A percentile compares a stretch with the other conserved stretches of the same genome.
Evolutionary conservation across 768 basidiomycete genomes (phyloP).

Genomic region (Mycena capillaripes): DNA sequence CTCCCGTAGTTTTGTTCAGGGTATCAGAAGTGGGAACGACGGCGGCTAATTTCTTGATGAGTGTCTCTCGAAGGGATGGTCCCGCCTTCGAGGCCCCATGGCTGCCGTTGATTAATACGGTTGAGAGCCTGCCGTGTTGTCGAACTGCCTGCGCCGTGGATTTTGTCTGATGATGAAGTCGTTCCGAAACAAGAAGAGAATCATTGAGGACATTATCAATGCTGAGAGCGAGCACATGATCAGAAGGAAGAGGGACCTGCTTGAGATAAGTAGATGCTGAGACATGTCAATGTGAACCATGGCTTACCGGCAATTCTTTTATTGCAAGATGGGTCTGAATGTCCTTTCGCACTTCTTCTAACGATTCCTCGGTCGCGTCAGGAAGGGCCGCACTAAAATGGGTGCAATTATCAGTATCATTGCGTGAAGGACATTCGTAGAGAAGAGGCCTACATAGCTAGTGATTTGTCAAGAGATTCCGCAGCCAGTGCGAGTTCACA

Average conservation of each 20-base stretch:
- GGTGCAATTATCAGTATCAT: not conserved
- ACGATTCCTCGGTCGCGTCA: slow-evolving; percentile 11
- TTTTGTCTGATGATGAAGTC: slow-evolving; percentile 23
- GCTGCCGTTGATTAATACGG: not conserved
- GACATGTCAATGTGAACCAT: too few relatives aligned
- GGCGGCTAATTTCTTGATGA: slow-evolving; percentile 14
- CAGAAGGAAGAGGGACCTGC: too few relatives aligned
- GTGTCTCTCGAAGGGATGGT: slow-evolving; percentile 7
- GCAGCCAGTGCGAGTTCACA: slow-evolving; percentile 36
- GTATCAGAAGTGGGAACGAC: slow-evolving; percentile 5
- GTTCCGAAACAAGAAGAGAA: slow-evolving; percentile 7
- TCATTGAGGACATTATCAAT: not conserved
- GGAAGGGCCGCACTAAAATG: slow-evolving; percentile 4
- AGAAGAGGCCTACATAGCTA: slow-evolving; percentile 29
- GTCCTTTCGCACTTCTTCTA: not conserved
- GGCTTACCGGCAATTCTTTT: not conserved
- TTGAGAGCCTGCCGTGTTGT: slow-evolving; percentile 12
- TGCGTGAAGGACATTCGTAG: too few relatives aligned
- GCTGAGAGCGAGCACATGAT: not conserved
- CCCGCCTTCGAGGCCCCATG: not conserved
- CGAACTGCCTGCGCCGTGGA: slow-evolving; percentile 29
- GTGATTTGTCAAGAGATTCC: slow-evolving; percentile 26
- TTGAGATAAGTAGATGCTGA: too few relatives aligned
- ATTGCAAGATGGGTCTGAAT: not conserved
- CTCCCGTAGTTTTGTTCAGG: slow-evolving; percentile 23